Evolutionary conservation across 1,284 basidiomycete genomes (phyloP), one percentile per base, ranked within the genome.

Genomic region (Leccinum pseudoinsigne): DNA sequence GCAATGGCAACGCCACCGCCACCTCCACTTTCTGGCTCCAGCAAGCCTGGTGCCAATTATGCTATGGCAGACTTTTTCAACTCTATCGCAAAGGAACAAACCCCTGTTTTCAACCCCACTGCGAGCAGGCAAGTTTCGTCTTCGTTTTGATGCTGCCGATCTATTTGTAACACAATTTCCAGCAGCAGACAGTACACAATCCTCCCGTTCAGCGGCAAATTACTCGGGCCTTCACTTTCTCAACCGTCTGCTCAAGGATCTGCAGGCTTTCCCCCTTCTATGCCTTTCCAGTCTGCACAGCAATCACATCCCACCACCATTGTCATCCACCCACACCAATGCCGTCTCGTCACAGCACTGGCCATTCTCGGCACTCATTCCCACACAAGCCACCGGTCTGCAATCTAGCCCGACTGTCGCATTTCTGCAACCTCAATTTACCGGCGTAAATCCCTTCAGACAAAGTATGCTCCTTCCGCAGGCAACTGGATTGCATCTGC

Each of bases 41-140:
- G 68, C 42, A 69, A 72, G 28, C 69, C 72, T 28, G 67, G 67
- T 26, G 64, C 66, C n/a, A 69, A 72, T 66, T 72, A 83, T 62
- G 81, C 82, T 21, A 82, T 93, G 61, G 79, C 89, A 40, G 97
- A 99, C 78, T 97, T 99, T 81, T 97, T 99, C 78, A 81, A 85
- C 57, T 87, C 93, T n/a, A 97, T 99, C 69, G 95, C 98, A 75
- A 85, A 87, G 59, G 88, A 93, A 63, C 89, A 93, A 72, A 80
- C 86, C 7, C 83, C 84, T n/a, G 88, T 89, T 81, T 92, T 90
- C 74, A 87, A 88, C 67, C 83, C 86, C 2, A 81, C 83, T 67
- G 81, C 82, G 4, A 81, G 82, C 68, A 87, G 83, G 88, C 86
- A 67, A 65, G 77, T 67, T 45, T 5, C 47, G 36, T 38, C 36